Evolutionary conservation across 106 monocot genomes (phyloP).

Genomic region (Dendrobium officinale): DNA sequence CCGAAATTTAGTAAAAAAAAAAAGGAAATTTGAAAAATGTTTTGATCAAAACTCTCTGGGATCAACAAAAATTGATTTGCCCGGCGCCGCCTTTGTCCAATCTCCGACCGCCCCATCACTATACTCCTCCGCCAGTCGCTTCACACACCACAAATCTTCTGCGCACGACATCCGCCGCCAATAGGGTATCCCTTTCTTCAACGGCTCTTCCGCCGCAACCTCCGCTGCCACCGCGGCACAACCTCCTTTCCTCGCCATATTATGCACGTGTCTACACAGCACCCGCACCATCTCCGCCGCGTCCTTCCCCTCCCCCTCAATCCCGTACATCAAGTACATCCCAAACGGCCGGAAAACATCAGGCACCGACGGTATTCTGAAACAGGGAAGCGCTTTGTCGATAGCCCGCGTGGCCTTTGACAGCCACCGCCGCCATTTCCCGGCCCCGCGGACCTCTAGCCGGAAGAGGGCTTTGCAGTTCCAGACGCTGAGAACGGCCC

Average conservation of each 20-base stretch:
- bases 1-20: too few species aligned
- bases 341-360: constrained; percentile 85
- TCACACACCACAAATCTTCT: constrained; percentile 76
- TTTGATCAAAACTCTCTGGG: constrained; percentile 37
- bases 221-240: constrained; percentile 62
- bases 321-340: constrained; percentile 71
- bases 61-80: constrained; percentile 54
- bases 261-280: constrained; percentile 55
- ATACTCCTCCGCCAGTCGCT: constrained; percentile 52
- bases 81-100: constrained; percentile 56
- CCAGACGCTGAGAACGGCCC: constrained; percentile 92
- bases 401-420: constrained; percentile 42
- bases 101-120: constrained; percentile 40
- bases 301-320: constrained; percentile 56
- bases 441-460: constrained; percentile 65
- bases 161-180: constrained; percentile 48
- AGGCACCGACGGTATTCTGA: constrained; percentile 69
- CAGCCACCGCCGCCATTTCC: constrained; percentile 18
- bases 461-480: constrained; percentile 68
- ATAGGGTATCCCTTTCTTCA: constrained; percentile 43
- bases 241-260: constrained; percentile 43
- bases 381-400: constrained; percentile 55
- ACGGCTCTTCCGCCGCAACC: constrained; percentile 49
- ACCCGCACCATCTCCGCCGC: constrained; percentile 24
- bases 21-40: too few species aligned